Evolutionary conservation across 495 filamentous ascomycete species (phyloP).

Genomic region (Neurospora sublineolata): DNA sequence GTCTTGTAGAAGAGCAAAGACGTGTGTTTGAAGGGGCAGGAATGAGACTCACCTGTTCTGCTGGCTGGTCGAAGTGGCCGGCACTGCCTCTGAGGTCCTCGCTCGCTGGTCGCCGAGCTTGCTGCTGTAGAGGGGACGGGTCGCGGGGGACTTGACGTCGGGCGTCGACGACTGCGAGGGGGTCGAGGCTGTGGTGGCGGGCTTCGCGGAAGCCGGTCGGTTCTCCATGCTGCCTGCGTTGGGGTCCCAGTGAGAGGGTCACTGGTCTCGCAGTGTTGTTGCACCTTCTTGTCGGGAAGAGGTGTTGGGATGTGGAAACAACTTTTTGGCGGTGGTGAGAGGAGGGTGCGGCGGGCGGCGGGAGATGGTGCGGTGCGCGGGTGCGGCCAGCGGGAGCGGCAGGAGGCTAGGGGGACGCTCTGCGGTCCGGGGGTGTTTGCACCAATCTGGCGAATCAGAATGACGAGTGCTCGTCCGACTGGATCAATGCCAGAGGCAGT

Average conservation of each 20-base stretch:
- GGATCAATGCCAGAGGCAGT: too few relatives aligned
- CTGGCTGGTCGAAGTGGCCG: constrained; percentile 14
- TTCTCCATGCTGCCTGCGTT: constrained; percentile 22
- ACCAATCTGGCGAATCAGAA: constrained; percentile 24
- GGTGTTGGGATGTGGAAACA: constrained; percentile 1
- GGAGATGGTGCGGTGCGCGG: constrained; percentile 14
- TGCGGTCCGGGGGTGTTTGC: constrained; percentile 18
- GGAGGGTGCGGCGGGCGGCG: constrained; percentile 14
- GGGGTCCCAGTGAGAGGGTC: constrained; percentile 14
- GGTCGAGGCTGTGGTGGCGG: constrained; percentile 12
- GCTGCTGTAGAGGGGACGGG: constrained; percentile 24
- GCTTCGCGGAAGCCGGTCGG: constrained; percentile 21
- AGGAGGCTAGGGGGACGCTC: constrained; percentile 4
- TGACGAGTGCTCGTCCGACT: constrained; percentile 12
- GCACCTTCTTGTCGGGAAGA: background rate
- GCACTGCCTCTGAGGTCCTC: constrained; percentile 12
- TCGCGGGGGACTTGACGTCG: constrained; percentile 20
- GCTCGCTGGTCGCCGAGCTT: constrained; percentile 23
- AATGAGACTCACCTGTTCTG: constrained; percentile 19
- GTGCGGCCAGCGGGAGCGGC: constrained; percentile 17
- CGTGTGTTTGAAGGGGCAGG: constrained; percentile 5
- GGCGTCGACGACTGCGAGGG: constrained; percentile 12
- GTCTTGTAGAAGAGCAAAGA: background rate
- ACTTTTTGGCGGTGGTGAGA: constrained; percentile 17
- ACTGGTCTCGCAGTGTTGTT: constrained; percentile 19